These are phyloP conservation scores for Saccharomyces kudriavzevii DNA, from an alignment of 805 yeast genomes.

Conservation along the genomic window DNA sequence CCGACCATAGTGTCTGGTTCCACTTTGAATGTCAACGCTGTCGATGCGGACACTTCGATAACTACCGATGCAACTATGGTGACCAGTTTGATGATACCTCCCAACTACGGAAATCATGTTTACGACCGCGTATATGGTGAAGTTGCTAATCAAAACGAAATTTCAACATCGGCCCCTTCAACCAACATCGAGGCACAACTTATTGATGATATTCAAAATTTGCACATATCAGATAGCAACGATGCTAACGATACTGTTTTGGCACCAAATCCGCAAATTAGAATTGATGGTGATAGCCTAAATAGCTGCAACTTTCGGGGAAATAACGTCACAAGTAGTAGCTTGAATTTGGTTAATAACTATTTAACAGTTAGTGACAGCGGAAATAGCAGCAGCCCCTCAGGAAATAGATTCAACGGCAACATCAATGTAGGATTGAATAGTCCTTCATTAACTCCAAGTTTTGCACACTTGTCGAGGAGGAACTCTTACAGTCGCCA, in stretches of 20 bases:
- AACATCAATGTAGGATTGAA: background rate
- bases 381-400: background rate
- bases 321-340: background rate
- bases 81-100: constrained; percentile 65
- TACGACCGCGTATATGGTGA: constrained; percentile 76
- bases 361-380: background rate
- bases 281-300: background rate
- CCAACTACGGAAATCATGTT: constrained; percentile 72
- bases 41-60: background rate
- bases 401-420: background rate
- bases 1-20: constrained; percentile 2
- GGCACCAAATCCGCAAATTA: background rate
- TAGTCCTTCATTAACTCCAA: constrained; percentile 38
- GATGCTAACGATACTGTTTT: background rate
- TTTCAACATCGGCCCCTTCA: background rate
- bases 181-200: background rate
- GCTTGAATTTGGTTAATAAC: background rate
- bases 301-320: background rate
- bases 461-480: constrained; percentile 49
- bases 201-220: background rate
- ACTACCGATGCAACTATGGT: constrained; percentile 1
- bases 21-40: background rate
- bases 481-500: constrained; percentile 41
- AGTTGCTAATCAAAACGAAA: constrained; percentile 18
- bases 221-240: background rate